Conservation (phyloP, 108 stramenopile species). For the Parmales sp. region DNA sequence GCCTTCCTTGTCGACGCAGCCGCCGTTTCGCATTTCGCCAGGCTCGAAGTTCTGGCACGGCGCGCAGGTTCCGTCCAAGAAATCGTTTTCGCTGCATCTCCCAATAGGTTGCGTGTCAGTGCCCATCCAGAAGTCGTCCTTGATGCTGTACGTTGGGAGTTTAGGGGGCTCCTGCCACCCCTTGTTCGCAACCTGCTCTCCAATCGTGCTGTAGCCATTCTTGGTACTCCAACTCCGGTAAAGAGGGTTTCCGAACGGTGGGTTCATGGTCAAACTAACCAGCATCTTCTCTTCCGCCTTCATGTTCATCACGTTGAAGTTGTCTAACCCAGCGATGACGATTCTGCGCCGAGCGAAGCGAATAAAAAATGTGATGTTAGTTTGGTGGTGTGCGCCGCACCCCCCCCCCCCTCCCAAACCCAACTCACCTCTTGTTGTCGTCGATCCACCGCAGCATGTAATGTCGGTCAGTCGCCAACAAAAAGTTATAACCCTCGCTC, state of each 20-base stretch:
- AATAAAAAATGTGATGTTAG: neutral
- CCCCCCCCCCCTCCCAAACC: neutral
- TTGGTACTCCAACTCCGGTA: neutral
- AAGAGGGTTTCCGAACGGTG: slow-evolving; percentile 5
- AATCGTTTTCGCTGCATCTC: too few species aligned
- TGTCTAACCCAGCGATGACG: neutral
- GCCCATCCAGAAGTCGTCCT: neutral
- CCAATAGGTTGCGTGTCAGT: too few species aligned
- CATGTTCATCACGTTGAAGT: neutral
- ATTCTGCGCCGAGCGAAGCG: neutral
- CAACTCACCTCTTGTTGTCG: neutral
- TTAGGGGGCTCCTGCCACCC: slow-evolving; percentile 9
- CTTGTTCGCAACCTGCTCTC: neutral
- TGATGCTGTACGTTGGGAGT: neutral
- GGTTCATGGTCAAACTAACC: slow-evolving; percentile 5
- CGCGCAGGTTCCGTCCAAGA: too few species aligned
- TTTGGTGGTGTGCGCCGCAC: neutral
- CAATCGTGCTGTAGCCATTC: neutral
- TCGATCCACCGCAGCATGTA: neutral
- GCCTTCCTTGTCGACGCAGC: too few species aligned
- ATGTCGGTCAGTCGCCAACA: neutral
- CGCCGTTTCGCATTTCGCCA: too few species aligned
- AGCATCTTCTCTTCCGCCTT: slow-evolving; percentile 8
- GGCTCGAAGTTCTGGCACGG: too few species aligned
- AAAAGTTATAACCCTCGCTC: neutral